These are phyloP conservation scores for Pseudotulostoma volvatum DNA, from an alignment of 495 filamentous ascomycete genomes.

Conservation along the genomic window DNA sequence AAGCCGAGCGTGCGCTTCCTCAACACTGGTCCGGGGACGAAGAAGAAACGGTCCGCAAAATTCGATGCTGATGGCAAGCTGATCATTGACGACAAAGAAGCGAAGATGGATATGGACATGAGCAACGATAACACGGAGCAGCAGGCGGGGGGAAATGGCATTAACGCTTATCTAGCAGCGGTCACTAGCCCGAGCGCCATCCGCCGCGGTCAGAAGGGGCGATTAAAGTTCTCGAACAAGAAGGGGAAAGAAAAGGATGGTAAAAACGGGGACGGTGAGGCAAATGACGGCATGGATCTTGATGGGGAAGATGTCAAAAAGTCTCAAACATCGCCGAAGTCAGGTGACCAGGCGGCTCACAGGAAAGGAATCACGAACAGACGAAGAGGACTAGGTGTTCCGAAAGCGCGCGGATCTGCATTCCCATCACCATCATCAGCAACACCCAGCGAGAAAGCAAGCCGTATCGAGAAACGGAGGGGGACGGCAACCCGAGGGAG, in stretches of 20 bases:
- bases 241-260: conserved; percentile 39
- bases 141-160: conserved; percentile 32
- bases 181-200: conserved; percentile 72
- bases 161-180: conserved; percentile 85
- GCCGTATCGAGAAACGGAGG: conserved; percentile 24
- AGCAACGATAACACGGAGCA: conserved; percentile 34
- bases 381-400: conserved; percentile 31
- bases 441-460: conserved; percentile 11
- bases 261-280: conserved; percentile 34
- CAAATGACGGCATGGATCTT: conserved; percentile 57
- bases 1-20: conserved; percentile 47
- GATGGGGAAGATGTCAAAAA: conserved; percentile 13
- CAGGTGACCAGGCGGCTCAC: conserved; percentile 7
- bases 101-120: conserved; percentile 41
- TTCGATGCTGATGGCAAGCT: conserved; percentile 78
- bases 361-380: conserved; percentile 7
- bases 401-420: conserved; percentile 24
- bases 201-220: conserved; percentile 64
- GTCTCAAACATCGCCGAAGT: conserved; percentile 11
- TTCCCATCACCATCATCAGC: conserved; percentile 8
- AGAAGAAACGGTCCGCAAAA: conserved; percentile 42
- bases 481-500: conserved; percentile 6
- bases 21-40: conserved; percentile 25
- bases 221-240: conserved; percentile 67
- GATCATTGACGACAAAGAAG: conserved; percentile 42